Evolutionary conservation across 1,139 yeast genomes (phyloP).

Genomic region (Kodamaea anthophila): DNA sequence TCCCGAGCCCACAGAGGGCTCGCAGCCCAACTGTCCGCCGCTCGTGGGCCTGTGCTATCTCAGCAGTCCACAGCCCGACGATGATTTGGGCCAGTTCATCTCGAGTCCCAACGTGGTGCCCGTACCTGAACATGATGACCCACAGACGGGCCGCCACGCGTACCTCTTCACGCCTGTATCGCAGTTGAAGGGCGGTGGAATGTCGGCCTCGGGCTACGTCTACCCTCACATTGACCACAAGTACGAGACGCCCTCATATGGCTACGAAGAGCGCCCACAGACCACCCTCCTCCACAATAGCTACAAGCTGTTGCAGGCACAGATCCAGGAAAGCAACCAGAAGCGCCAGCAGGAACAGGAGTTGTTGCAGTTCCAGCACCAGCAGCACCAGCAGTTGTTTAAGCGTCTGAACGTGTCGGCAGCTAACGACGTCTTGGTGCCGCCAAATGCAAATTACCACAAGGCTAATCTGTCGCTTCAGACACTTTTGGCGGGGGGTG

Average conservation of each 20-base stretch:
- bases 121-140: constrained; percentile 58
- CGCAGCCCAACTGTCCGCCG: constrained; percentile 78
- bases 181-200: constrained; percentile 37
- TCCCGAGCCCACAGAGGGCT: constrained; percentile 78
- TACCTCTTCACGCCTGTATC: constrained; percentile 43
- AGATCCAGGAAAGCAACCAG: constrained; percentile 14
- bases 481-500: constrained; percentile 35
- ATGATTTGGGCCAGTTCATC: constrained; percentile 72
- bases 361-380: constrained; percentile 13
- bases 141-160: constrained; percentile 31
- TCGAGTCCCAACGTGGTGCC: constrained; percentile 44
- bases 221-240: too few relatives aligned
- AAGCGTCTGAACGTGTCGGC: constrained; percentile 17
- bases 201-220: constrained; percentile 17
- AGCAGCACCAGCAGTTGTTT: constrained; percentile 15
- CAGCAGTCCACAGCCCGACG: constrained; percentile 67
- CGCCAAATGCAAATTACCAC: constrained; percentile 21
- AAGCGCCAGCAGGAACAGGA: constrained; percentile 14
- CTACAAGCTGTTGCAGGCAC: constrained; percentile 15
- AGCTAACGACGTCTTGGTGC: constrained; percentile 16
- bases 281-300: constrained; percentile 11
- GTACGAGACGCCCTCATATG: too few relatives aligned
- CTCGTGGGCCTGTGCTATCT: constrained; percentile 83
- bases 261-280: constrained; percentile 7
- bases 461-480: constrained; percentile 33